A percentile compares a stretch with the other conserved stretches of the same genome.
These are phyloP conservation scores for Sporothrix curviconia DNA, from an alignment of 2,329 filamentous ascomycete species.

Conservation along the genomic window DNA sequence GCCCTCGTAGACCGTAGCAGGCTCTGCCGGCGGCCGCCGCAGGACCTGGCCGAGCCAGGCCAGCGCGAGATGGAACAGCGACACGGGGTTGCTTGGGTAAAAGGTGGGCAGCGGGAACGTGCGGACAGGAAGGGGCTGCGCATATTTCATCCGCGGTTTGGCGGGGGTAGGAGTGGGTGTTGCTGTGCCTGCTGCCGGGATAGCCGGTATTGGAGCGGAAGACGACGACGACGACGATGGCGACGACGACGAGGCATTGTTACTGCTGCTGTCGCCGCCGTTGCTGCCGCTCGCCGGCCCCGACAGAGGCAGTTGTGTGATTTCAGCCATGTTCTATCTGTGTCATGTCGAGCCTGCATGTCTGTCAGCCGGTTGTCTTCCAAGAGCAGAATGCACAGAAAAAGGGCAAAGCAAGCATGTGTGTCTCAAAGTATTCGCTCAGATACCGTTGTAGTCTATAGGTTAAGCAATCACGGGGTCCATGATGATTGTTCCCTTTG, in stretches of 20 bases:
- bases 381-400: not conserved
- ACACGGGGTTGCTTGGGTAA: conserved; percentile 87
- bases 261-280: conserved; percentile 17
- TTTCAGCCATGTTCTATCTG: conserved; percentile 28
- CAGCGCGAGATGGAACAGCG: conserved; percentile 71
- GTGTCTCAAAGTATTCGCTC: too few species aligned
- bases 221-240: too few species aligned
- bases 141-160: conserved; percentile 49
- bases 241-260: too few species aligned
- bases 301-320: conserved; percentile 15
- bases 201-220: too few species aligned
- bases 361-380: conserved; percentile 1
- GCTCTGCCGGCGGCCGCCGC: conserved; percentile 58
- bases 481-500: conserved; percentile 55
- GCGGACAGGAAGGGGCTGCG: conserved; percentile 70
- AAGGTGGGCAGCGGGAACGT: conserved; percentile 81
- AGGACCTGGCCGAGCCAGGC: conserved; percentile 70
- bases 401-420: not conserved
- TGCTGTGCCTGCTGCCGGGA: conserved; percentile 18
- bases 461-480: conserved; percentile 56
- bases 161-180: conserved; percentile 17
- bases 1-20: conserved; percentile 59
- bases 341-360: conserved; percentile 20
- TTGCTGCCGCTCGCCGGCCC: not conserved
- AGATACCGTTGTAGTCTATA: conserved; percentile 98